Percentiles rank a stretch among this genome's conserved stretches.
Conservation (phyloP, 164 flowering plant genomes). For the Vitis labrusca region DNA sequence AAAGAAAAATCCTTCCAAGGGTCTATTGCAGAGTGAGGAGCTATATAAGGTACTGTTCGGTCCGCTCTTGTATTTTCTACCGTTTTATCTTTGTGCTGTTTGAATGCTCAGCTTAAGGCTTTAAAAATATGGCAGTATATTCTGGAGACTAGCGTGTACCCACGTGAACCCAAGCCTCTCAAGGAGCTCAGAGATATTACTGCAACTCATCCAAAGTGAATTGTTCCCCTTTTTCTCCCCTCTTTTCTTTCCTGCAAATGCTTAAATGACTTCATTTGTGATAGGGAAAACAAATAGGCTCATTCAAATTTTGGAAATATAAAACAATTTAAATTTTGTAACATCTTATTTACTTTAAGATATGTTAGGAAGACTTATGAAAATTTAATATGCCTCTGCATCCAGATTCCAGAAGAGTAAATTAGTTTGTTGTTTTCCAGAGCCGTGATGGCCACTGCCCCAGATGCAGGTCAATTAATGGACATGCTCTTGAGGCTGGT, state of each 20-base stretch:
- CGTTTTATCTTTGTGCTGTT: not conserved
- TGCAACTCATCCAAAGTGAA: not conserved
- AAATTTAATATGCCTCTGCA: not conserved
- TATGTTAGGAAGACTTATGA: no score
- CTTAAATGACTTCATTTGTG: no score
- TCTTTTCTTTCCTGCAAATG: no score
- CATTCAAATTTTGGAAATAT: no score
- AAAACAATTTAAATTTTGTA: no score
- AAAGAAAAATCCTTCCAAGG: not conserved
- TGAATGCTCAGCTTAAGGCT: not conserved
- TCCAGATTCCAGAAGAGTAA: not conserved
- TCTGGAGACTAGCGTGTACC: slow-evolving; percentile 29
- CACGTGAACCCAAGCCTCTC: slow-evolving; percentile 21
- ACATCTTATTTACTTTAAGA: no score
- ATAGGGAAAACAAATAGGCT: no score
- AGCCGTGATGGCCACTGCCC: slow-evolving; percentile 40
- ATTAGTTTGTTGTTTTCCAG: slow-evolving; percentile 12
- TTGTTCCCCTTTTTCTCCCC: not conserved
- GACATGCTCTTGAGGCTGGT: slow-evolving; percentile 41
- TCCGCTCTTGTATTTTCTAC: not conserved
- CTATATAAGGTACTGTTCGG: slow-evolving; percentile 8
- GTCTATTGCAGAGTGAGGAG: slow-evolving; percentile 12
- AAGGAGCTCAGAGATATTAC: slow-evolving; percentile 1
- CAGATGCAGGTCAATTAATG: slow-evolving; percentile 56
- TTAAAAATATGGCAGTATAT: slow-evolving; percentile 14